Evolutionary conservation across 2,329 filamentous ascomycete species (phyloP).

Genomic region (Cadophora gregata): DNA sequence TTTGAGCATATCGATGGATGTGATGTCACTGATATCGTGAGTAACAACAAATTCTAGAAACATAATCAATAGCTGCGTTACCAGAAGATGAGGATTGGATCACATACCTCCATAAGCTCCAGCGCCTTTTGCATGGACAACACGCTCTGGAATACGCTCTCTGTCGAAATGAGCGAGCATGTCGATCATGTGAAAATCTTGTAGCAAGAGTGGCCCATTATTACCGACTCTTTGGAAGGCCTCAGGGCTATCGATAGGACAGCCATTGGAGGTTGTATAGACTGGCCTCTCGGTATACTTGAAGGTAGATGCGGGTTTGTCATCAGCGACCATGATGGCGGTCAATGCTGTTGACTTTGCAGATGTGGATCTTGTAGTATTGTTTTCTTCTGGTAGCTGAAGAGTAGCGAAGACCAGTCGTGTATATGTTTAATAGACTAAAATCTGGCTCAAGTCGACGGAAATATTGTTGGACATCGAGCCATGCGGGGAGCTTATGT

Average conservation of each 20-base stretch:
- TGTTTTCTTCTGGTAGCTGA: neutral
- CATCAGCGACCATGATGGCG: constrained; percentile 51
- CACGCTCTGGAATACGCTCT: constrained; percentile 61
- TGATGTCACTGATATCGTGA: constrained; percentile 57
- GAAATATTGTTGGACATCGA: neutral
- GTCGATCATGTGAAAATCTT: constrained; percentile 67
- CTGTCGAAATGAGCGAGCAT: constrained; percentile 65
- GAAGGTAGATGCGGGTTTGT: constrained; percentile 53
- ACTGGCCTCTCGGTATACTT: constrained; percentile 61
- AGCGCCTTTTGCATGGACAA: constrained; percentile 66
- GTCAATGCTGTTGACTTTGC: constrained; percentile 17
- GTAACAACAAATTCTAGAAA: constrained; percentile 38
- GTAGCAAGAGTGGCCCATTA: constrained; percentile 62
- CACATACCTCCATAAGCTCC: constrained; percentile 57
- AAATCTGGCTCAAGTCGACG: neutral
- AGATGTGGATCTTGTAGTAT: constrained; percentile 4
- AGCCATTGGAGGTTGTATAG: constrained; percentile 53
- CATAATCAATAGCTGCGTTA: neutral
- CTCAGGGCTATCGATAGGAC: constrained; percentile 61
- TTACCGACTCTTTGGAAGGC: constrained; percentile 52
- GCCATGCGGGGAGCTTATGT: constrained; percentile 3
- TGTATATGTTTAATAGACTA: neutral
- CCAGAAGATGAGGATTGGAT: constrained; percentile 50
- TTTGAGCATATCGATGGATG: constrained; percentile 57
- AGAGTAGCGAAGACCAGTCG: neutral